Evolutionary conservation across 1,284 basidiomycete genomes (phyloP), one percentile per base, ranked within the genome.

Genomic region (Papiliotrema flavescens): DNA sequence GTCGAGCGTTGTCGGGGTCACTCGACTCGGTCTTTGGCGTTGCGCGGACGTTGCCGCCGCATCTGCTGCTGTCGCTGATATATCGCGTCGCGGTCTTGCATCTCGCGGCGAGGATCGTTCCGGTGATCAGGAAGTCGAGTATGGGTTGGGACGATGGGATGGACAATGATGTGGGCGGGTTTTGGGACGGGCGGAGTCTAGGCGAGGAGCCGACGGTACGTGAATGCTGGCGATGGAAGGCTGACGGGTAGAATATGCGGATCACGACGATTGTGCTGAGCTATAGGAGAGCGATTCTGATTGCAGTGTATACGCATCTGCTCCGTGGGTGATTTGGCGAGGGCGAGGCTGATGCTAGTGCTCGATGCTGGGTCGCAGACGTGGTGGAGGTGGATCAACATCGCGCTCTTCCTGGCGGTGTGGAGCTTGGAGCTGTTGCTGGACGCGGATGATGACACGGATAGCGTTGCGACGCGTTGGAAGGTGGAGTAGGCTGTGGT

Each of bases 11-110:
- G 6, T 51, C 52, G 32, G 54, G 60, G 23, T 57, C 63, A 14
- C 54, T 72, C 53, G 69, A 70, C 43, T 67, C 62, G 22, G 53
- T 74, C 34, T 61, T 67, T 55, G 56, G 55, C 26, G 62, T 73
- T 28, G 61, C 70, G 2, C 52, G 54, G 19, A 70, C 68, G 0
- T 65, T 77, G 5, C 75, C 75, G 6, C 73, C 73, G 3, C 74
- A 76, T 48, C 60, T 75, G n/a, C 60, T 95, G 2, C 82, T 91
- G 41, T 87, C 89, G 9, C 81, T 96, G 20, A 76, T 89, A 23
- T 95, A 91, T 74, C 85, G 92, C 37, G 79, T 94, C 19, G 79
- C 84, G 9, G 86, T 95, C 28, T 77, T 95, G n/a, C 89, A 94
- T 62, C 80, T 88, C 51, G 90, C 90, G 2, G 90, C 89, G 9